Evolutionary conservation across 495 filamentous ascomycete species (phyloP).

Genomic region (Podospora sp.): DNA sequence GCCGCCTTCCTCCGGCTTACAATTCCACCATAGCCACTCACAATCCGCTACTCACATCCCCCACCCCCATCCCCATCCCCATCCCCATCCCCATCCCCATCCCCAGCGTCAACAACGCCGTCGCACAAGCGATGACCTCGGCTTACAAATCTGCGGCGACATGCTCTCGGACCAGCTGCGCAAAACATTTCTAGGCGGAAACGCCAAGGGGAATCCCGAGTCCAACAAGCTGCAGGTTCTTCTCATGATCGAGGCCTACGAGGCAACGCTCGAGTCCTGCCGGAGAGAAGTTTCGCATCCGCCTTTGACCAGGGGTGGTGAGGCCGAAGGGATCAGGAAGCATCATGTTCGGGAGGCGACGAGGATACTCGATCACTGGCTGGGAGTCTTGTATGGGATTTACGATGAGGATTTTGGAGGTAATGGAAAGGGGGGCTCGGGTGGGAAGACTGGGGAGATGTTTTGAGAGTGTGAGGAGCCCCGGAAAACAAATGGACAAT

Average conservation of each 20-base stretch:
- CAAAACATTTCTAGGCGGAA: constrained; percentile 6
- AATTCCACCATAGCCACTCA: neutral
- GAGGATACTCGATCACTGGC: constrained; percentile 29
- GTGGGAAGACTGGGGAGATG: neutral
- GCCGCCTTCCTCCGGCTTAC: neutral
- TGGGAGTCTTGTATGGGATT: constrained; percentile 24
- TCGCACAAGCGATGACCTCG: constrained; percentile 17
- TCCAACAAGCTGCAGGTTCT: constrained; percentile 24
- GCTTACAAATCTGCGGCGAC: constrained; percentile 28
- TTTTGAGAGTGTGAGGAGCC: neutral
- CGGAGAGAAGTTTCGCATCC: constrained; percentile 15
- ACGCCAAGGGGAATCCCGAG: neutral
- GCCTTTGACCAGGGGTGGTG: neutral
- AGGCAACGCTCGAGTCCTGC: constrained; percentile 25
- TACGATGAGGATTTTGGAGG: constrained; percentile 27
- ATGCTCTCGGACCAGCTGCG: constrained; percentile 28
- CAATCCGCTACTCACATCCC: too few relatives aligned
- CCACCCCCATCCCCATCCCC: neutral
- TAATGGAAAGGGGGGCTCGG: neutral
- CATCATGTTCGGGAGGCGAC: constrained; percentile 18
- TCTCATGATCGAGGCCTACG: constrained; percentile 34
- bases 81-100: neutral
- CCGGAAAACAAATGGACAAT: too few relatives aligned
- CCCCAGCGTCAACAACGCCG: neutral
- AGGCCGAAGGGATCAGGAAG: neutral